Percentiles rank a stretch among this genome's conserved stretches.
Evolutionary conservation across 2,329 filamentous ascomycete species (phyloP).

Genomic region (Biscogniauxia sp.): DNA sequence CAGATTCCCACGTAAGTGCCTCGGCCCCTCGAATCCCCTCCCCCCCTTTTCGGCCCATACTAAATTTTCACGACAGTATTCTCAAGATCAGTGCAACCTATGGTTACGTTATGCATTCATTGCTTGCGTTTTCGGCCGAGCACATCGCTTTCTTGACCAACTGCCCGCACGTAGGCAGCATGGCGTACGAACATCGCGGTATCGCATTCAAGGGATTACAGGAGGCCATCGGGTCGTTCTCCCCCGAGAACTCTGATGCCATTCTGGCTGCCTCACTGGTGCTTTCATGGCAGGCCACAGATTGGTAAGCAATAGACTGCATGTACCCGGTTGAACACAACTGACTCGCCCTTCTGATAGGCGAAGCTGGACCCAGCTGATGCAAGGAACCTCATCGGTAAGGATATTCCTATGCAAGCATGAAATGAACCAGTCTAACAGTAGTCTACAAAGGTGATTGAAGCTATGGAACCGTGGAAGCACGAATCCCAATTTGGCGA

Average conservation of each 20-base stretch:
- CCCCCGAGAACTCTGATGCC: constrained; percentile 82
- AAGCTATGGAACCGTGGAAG: constrained; percentile 89
- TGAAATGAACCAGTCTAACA: constrained; percentile 25
- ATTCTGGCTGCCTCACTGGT: constrained; percentile 88
- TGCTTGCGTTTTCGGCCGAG: constrained; percentile 91
- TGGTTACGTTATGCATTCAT: constrained; percentile 88
- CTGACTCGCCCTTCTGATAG: constrained; percentile 48
- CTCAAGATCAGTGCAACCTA: constrained; percentile 78
- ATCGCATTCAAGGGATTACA: constrained; percentile 84
- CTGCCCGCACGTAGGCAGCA: constrained; percentile 79
- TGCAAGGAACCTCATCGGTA: constrained; percentile 87
- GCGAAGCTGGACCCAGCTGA: constrained; percentile 89
- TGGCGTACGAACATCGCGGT: constrained; percentile 86
- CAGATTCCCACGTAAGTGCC: constrained; percentile 85
- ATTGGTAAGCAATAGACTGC: constrained; percentile 69
- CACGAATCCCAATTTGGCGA: constrained; percentile 83
- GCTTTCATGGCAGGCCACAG: constrained; percentile 92
- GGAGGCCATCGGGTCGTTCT: constrained; percentile 82
- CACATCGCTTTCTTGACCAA: constrained; percentile 88
- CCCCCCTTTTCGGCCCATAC: constrained; percentile 7
- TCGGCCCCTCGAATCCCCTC: constrained; percentile 12
- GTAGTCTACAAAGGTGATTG: constrained; percentile 62
- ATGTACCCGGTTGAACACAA: constrained; percentile 28
- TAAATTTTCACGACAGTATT: constrained; percentile 54
- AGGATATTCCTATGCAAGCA: constrained; percentile 34